Percentiles rank a stretch among this genome's conserved stretches.
Conservation (phyloP, 768 basidiomycete genomes). For the Pulveroboletus sp. region DNA sequence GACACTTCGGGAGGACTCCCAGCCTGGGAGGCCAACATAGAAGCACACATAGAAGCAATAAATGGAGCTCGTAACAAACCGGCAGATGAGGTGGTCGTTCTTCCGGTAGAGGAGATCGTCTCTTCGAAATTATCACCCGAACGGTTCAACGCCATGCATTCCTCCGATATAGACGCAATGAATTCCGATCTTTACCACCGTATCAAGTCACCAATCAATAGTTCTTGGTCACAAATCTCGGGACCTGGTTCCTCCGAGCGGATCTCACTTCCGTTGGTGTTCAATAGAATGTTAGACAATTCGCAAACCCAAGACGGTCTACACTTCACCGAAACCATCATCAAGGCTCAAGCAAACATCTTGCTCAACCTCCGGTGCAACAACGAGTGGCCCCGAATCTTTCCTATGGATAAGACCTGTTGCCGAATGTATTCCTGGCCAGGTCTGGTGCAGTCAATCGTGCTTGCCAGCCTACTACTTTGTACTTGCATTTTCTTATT, state of each 20-base stretch:
- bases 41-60: slow-evolving; percentile 54
- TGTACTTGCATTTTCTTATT: slow-evolving; percentile 49
- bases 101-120: slow-evolving; percentile 75
- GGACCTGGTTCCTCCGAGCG: slow-evolving; percentile 23
- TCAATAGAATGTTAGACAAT: slow-evolving; percentile 74
- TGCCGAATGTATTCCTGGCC: slow-evolving; percentile 75
- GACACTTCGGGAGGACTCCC: slow-evolving; percentile 67
- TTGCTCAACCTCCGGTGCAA: slow-evolving; percentile 83
- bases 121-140: slow-evolving; percentile 58
- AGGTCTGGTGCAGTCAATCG: slow-evolving; percentile 47
- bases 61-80: slow-evolving; percentile 34
- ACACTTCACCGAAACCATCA: slow-evolving; percentile 64
- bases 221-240: slow-evolving; percentile 29
- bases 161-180: slow-evolving; percentile 85
- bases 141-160: slow-evolving; percentile 63
- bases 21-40: slow-evolving; percentile 74
- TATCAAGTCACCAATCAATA: slow-evolving; percentile 37
- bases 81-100: slow-evolving; percentile 70
- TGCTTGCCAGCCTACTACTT: slow-evolving; percentile 44
- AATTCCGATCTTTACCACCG: slow-evolving; percentile 79
- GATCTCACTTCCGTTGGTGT: slow-evolving; percentile 66
- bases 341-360: slow-evolving; percentile 68
- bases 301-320: slow-evolving; percentile 80
- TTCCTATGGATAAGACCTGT: slow-evolving; percentile 72
- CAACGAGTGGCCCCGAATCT: slow-evolving; percentile 52